These are phyloP conservation scores for Trichoderma atroviride DNA, from an alignment of 2,329 filamentous ascomycete species.

Conservation along the genomic window DNA sequence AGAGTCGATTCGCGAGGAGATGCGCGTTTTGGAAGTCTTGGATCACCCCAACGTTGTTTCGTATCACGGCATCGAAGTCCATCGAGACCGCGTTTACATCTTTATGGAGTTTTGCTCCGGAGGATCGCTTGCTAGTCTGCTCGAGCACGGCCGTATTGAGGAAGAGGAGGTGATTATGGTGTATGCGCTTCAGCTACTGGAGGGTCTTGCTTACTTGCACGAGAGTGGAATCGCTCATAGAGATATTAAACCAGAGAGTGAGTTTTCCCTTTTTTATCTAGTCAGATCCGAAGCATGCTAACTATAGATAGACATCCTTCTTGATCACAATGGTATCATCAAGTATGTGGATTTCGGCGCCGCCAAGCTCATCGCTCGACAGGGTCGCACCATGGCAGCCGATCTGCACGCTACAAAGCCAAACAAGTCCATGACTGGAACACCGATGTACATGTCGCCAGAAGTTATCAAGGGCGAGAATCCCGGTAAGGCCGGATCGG, in stretches of 20 bases:
- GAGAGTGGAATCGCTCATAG: slow-evolving; percentile 90
- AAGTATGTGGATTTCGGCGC: slow-evolving; percentile 99
- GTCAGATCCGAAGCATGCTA: slow-evolving; percentile 9
- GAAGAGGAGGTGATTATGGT: slow-evolving; percentile 98
- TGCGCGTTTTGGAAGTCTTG: slow-evolving; percentile 91
- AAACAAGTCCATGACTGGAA: slow-evolving; percentile 94
- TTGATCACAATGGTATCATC: slow-evolving; percentile 97
- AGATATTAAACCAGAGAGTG: slow-evolving; percentile 96
- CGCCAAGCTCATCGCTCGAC: slow-evolving; percentile 92
- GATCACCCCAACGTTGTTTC: slow-evolving; percentile 98
- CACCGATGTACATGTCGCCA: slow-evolving; percentile 99
- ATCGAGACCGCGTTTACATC: slow-evolving; percentile 98
- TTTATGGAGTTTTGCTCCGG: slow-evolving; percentile 99
- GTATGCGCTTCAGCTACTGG: slow-evolving; percentile 89
- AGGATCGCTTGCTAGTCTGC: slow-evolving; percentile 82
- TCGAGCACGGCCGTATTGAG: slow-evolving; percentile 96
- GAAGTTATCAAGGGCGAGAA: slow-evolving; percentile 94
- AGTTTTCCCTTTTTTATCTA: slow-evolving; percentile 43
- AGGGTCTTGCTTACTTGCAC: slow-evolving; percentile 91
- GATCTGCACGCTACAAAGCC: slow-evolving; percentile 63
- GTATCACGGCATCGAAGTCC: slow-evolving; percentile 97
- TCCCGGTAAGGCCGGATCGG: slow-evolving; percentile 77
- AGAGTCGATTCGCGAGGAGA: slow-evolving; percentile 92
- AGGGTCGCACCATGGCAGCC: slow-evolving; percentile 79
- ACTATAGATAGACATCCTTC: slow-evolving; percentile 71